Percentiles rank a stretch among this genome's conserved stretches.
phyloP scores from a whole-genome alignment of 2,329 filamentous ascomycete species.

The Teratosphaeria viscida region DNA sequence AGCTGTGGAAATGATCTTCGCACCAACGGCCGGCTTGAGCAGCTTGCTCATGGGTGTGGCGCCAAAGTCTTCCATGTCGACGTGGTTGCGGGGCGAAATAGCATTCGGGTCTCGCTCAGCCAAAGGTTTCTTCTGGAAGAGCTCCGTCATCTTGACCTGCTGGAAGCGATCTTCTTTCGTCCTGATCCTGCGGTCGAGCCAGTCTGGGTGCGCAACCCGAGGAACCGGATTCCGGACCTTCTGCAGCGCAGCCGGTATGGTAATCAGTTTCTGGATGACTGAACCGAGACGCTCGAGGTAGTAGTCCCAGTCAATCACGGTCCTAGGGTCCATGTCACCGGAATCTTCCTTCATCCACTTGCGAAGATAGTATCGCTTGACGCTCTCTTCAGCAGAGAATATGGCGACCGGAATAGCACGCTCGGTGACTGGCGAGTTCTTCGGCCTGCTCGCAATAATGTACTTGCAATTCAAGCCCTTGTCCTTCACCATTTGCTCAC shows the following conservation, averaged over 20 bases:
- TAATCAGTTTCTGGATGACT: slow-evolving; percentile 97
- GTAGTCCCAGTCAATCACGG: slow-evolving; percentile 91
- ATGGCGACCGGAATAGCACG: slow-evolving; percentile 91
- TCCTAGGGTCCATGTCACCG: slow-evolving; percentile 77
- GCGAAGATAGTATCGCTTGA: slow-evolving; percentile 79
- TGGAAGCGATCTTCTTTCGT: slow-evolving; percentile 96
- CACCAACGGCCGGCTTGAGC: slow-evolving; percentile 36
- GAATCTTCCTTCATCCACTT: slow-evolving; percentile 97
- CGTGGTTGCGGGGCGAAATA: slow-evolving; percentile 41
- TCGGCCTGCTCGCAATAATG: slow-evolving; percentile 83
- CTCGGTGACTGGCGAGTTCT: slow-evolving; percentile 85
- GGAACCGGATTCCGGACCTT: slow-evolving; percentile 93
- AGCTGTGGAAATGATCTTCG: slow-evolving; percentile 16
- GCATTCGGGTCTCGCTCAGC: slow-evolving; percentile 60
- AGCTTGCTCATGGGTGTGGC: slow-evolving; percentile 23
- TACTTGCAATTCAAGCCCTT: slow-evolving; percentile 99
- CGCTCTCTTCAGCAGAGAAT: slow-evolving; percentile 81
- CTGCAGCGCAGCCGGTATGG: slow-evolving; percentile 91
- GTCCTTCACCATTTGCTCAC: slow-evolving; percentile 98
- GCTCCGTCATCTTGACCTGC: slow-evolving; percentile 95
- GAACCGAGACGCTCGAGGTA: slow-evolving; percentile 92
- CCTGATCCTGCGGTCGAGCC: slow-evolving; percentile 87
- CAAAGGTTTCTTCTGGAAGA: slow-evolving; percentile 66
- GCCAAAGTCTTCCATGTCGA: slow-evolving; percentile 46
- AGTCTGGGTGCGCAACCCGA: slow-evolving; percentile 86